Evolutionary conservation across 208 protist species (phyloP), one percentile per base, ranked within the genome.

Genomic region (Tritrichomonas foetus): DNA sequence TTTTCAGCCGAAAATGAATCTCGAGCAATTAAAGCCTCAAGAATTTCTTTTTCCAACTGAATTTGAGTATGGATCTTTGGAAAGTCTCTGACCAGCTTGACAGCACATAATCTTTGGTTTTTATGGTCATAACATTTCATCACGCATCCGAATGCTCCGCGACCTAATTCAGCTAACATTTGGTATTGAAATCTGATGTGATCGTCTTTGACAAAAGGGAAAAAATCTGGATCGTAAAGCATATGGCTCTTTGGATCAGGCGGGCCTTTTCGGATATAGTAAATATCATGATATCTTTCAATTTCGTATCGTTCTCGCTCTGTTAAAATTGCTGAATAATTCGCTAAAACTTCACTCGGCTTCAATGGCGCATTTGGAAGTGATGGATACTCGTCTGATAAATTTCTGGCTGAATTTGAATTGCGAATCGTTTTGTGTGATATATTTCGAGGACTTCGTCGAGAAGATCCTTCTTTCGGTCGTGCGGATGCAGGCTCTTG

Each of bases 91-190:
- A 82, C 41, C 8, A 82, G 41, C 27, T 82, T 82, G 0, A 82
- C 16, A 20, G 41, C 74, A 50, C 47, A 33, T 16, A 49, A n/a
- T 82, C 41, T 82, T 82, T 82, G 3, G 41, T 44, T 3, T 50
- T 82, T 82, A 27, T 82, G 74, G 50, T 82, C 74, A 49, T 47
- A 82, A 39, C 74, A 82, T 82, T 82, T 82, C 3, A 82, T 8
- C 30, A 82, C 74, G 30, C 33, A 82, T 30, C 74, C 74, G 50
- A 53, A 82, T 8, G 33, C 41, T n/a, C 74, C 74, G 27, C 74
- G 44, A 39, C 41, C 22, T 9, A 82, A 3, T 50, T 82, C 74
- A 11, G n/a, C 74, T 25, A 82, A 47, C 30, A 50, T 33, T 30
- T 82, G 74, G 16, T 82, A 82, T 50, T 39, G 33, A 30, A 50